Base-by-base conservation (phyloP, 2,329 filamentous ascomycete species). In the Pezicula rhizophila region DNA sequence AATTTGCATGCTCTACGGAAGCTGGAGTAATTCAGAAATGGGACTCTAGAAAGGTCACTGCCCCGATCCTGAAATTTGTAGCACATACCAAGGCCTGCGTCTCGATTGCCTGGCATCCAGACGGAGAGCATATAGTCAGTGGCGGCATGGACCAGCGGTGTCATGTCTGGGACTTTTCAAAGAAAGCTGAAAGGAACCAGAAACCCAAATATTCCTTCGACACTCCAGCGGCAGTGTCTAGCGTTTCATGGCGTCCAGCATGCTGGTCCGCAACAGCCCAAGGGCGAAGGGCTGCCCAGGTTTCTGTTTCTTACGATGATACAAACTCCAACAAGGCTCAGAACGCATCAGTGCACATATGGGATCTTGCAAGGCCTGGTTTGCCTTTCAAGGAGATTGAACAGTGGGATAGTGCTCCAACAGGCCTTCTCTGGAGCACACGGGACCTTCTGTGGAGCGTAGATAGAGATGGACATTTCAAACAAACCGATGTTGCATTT, bases 341-440 rank as follows among this genome's bases (percentile, higher is more conserved):
- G 38, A 77, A 78, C 39, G 77, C 73, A 25, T 70, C 74, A 0
- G 79, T 85, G 12, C 81, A 86, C 49, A 71, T 86, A 17, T 87
- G 82, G 81, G 83, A 87, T 60, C 66, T 87, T n/a, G 82, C 80
- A 6, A 72, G 83, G 28, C 80, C 82, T 1, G 78, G 80, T 1
- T 75, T 86, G 70, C 81, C 82, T 0, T 85, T 82, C 60, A 83
- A 84, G 54, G 78, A 83, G 56, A 75, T 86, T 42, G 77, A 82
- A 50, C 68, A 76, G 35, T 85, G 84, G 54, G 75, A 79, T 18
- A 70, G 62, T 25, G 75, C 80, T 2, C 82, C 82, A 1, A 74
- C 72, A 8, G 75, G 75, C 2, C 62, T 86, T 14, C 64, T 83
- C 6, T 87, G 83, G 82, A 79, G 78, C 48, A 75, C 82, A 52